Base-by-base conservation (phyloP, 257 asterid genomes). In the Petunia secreta region DNA sequence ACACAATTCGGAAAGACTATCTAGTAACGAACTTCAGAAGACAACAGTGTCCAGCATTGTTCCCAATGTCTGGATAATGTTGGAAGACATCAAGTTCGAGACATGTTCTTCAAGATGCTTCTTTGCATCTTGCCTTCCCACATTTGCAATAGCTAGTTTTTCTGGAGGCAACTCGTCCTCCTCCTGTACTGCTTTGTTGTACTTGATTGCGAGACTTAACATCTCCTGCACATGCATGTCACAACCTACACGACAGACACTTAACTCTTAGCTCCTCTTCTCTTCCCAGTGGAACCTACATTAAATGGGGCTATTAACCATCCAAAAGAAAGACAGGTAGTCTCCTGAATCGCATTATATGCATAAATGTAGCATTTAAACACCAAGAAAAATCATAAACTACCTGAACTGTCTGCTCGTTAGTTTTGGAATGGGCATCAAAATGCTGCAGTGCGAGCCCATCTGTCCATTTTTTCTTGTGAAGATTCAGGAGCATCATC, bases 121-220 rank as follows among this genome's bases (percentile, higher is more conserved):
- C 94, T 96, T 94, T 0, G 98, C 99, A 65, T 94, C 99, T 85
- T 92, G 99, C 84, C 95, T 94, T 78, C 98, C 99, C 82, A 94
- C 98, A 15, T 94, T 94, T 37, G 97, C 99, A 50, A 94, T 92
- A 10, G 94, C 98, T 25, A 96, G 88, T 86, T 94, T 94, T 76
- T 96, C 99, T 3, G 98, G 99, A 5, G 97, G 79, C 87, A 96
- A 83, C 88, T 96, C 98, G 55, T 94, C 99, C 85, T 95, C 98
- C 68, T 95, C 98, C 85, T 91, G 95, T 44, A 93, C 98, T 25
- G 98, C 98, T 85, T 93, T 94, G 37, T 94, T 94, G 54, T 94
- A 94, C 82, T 93, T 94, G 79, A 83, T 79, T 16, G 93, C 97
- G 25, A 93, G 82, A 67, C 83, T 91, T 66, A 93, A 88, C 98